Base-by-base conservation (phyloP, 2,329 filamentous ascomycete genomes). In the Fusarium sp. region DNA sequence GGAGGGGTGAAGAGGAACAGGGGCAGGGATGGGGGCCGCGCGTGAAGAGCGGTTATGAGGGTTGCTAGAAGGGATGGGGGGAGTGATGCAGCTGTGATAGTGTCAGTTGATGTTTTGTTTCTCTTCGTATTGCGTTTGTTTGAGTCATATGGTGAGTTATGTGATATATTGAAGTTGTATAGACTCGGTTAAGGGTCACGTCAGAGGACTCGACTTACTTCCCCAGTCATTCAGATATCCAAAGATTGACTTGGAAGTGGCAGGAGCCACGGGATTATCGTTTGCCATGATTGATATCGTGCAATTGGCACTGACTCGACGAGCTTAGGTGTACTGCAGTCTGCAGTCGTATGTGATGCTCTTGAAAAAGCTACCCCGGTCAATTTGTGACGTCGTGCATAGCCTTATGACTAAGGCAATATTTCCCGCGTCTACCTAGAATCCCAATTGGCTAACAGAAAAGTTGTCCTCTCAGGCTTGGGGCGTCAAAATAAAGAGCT, bases 51-150 rank as follows among this genome's bases (percentile, higher is more conserved):
- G 13, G 85, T 83, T 62, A 88, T 81, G 42, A 89, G 82, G 46
- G 86, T 88, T 42, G 85, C 86, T 23, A 89, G 82, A 45, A 84
- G 82, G 60, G 86, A 84, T 14, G 86, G 82, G 2, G 87, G 84
- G 37, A 89, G 77, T 50, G 86, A 83, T 45, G 83, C 85, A 56
- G 83, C 87, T 89, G 70, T 19, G 44, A 48, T 45, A 18, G 9
- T 45, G 37, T 67, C 45, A 70, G 64, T 65, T 37, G 34, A 44
- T 49, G 19, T 51, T 12, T 7, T 16, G 25, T 23, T 37, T 14
- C 21, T 50, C 9, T 52, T 52, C 34, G 49, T 52, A 52, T 52
- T 18, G 7, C 18, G 21, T 13, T 21, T 37, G 49, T 54, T 42
- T 23, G 51, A 45, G 44, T 54, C 56, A 61, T 21, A 37, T n/a